Evolutionary conservation across 169 alveolate species (phyloP), one percentile per base, ranked within the genome.

Genomic region (Eimeria acervulina): DNA sequence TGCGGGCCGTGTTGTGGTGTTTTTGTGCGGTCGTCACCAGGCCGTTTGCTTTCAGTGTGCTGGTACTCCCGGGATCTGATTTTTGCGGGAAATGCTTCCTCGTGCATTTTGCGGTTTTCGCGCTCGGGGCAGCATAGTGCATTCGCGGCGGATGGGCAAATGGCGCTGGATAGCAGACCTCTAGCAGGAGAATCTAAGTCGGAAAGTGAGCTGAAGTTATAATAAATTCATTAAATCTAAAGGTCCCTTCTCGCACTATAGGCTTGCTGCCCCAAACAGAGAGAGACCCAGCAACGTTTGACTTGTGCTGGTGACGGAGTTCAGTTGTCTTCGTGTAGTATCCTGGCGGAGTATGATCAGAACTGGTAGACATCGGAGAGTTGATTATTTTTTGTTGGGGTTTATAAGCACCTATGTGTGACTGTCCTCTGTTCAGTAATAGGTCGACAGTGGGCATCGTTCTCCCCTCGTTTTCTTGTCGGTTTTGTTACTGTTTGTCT

Each of bases 11-110:
- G 59, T 12, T 19, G 28, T 19, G 59, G 55, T 7, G 40, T 87
- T 5, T 74, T 2, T n/a, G 17, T 87, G 63, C 63, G 31, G 21
- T 70, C 84, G 31, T 40, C 28, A 17, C 36, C 96, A 93, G 96
- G 81, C 31, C 96, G 96, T 36, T 90, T 93, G 17, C 96, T 93
- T 26, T 93, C 96, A 1, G 96, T 93, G 42, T 78, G 91, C 28
- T 93, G 96, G 96, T 93, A 93, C 42, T 36, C 93, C 61, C 74
- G 84, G 21, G 59, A 38, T 26, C 51, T 93, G 55, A 19, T 93
- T 19, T 93, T 93, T 28, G 96, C 96, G 13, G 96, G 91, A 33
- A 93, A 55, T 59, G 92, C 96, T 21, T 47, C 83, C 26, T 93
- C 96, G 1, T 55, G 84, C 47, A 93, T 93, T 51, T n/a, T 80